A percentile compares a stretch with the other conserved stretches of the same genome.
Conservation (phyloP, 306 rosid genomes). For the Carpinus viminea region DNA sequence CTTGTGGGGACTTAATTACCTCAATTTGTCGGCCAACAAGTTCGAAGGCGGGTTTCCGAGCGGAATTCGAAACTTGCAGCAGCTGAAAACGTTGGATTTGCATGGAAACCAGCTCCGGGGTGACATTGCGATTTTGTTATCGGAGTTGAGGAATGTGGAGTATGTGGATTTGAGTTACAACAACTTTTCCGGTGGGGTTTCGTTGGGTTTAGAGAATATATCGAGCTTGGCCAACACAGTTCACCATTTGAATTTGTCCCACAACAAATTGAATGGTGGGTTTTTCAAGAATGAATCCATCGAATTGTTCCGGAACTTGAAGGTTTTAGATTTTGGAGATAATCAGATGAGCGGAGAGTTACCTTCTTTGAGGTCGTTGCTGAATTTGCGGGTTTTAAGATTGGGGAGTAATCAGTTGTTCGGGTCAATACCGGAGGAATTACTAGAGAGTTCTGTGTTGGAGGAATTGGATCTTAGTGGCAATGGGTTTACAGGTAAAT, state of each 20-base stretch:
- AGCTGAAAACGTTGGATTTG: conserved; percentile 79
- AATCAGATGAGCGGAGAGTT: conserved; percentile 74
- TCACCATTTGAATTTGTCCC: conserved; percentile 56
- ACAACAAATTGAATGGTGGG: conserved; percentile 55
- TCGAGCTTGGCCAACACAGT: conserved; percentile 73
- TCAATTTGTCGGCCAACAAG: conserved; percentile 62
- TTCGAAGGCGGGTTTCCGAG: conserved; percentile 72
- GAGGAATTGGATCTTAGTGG: conserved; percentile 80
- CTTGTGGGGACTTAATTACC: conserved; percentile 66
- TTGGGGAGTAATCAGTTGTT: conserved; percentile 55
- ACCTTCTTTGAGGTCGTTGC: conserved; percentile 62
- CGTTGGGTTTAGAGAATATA: conserved; percentile 41
- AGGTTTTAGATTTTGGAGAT: conserved; percentile 66
- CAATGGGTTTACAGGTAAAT: conserved; percentile 83
- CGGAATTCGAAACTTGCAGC: conserved; percentile 69
- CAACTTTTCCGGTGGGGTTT: conserved; percentile 63
- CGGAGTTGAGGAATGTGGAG: conserved; percentile 64
- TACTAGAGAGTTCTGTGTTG: conserved; percentile 59
- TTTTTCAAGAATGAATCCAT: conserved; percentile 58
- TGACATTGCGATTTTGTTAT: conserved; percentile 48
- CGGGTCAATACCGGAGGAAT: conserved; percentile 65
- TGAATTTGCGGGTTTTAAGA: conserved; percentile 55
- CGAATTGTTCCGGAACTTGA: conserved; percentile 59
- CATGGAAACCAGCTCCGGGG: conserved; percentile 68
- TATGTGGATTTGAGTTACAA: conserved; percentile 74